phyloP scores from a whole-genome alignment of 495 filamentous ascomycete genomes.

The Penicillium odoratum region DNA sequence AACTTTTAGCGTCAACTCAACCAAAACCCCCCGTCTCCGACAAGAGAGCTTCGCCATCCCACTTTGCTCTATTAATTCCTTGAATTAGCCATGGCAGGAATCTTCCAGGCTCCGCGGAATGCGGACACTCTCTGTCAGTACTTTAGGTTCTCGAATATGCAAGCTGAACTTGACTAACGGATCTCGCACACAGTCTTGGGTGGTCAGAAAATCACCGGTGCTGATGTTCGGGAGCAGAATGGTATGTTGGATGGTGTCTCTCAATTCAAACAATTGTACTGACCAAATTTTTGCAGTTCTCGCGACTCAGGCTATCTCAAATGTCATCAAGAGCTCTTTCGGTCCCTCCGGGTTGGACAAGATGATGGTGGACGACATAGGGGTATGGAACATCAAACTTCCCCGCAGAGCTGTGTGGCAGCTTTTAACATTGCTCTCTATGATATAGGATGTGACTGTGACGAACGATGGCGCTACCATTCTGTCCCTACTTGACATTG shows the following conservation, averaged over 20 bases:
- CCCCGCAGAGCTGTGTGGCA: conserved; percentile 31
- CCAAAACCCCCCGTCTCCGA: conserved; percentile 30
- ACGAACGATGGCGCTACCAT: conserved; percentile 99
- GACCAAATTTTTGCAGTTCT: conserved; percentile 59
- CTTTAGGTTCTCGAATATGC: not conserved
- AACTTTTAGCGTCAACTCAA: conserved; percentile 45
- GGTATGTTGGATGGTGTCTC: conserved; percentile 50
- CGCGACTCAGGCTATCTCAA: conserved; percentile 94
- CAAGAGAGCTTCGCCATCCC: conserved; percentile 38
- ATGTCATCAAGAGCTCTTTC: conserved; percentile 98
- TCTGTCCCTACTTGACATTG: conserved; percentile 88
- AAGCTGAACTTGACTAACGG: conserved; percentile 24
- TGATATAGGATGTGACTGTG: conserved; percentile 86
- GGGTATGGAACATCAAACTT: conserved; percentile 54
- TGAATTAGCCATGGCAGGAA: conserved; percentile 67
- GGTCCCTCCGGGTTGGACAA: conserved; percentile 96
- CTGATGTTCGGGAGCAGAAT: conserved; percentile 96
- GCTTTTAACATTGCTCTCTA: conserved; percentile 25
- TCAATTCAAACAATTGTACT: conserved; percentile 6
- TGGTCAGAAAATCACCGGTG: conserved; percentile 90
- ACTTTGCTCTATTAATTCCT: conserved; percentile 26
- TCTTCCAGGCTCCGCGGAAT: conserved; percentile 87
- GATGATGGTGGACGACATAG: conserved; percentile 99
- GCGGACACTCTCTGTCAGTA: conserved; percentile 77
- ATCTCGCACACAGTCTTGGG: conserved; percentile 68